Evolutionary conservation across 805 yeast genomes (phyloP), one percentile per base, ranked within the genome.

Genomic region (Wickerhamiella qilinensis): DNA sequence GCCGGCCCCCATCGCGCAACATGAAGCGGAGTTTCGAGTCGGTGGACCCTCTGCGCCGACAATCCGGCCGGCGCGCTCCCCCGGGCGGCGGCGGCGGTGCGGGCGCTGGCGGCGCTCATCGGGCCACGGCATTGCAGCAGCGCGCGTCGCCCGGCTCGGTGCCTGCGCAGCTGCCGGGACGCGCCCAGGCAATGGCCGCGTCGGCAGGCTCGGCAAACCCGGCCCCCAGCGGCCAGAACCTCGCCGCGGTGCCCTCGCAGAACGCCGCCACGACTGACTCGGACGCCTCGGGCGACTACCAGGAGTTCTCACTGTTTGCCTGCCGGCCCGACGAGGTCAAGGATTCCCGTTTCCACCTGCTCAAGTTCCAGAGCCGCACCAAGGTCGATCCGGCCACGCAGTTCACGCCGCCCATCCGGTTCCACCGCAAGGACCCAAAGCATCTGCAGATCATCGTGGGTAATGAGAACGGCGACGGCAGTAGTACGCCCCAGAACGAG

Each of bases 361-460:
- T 86, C 59, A 78, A 78, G 57, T 84, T 88, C 52, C 93, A 79
- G 51, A 67, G 80, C 25, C 73, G 74, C 42, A 69, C 72, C 48
- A 67, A 70, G 33, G 77, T 91, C 27, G 83, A 83, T 45, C 88
- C 91, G 9, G 59, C 64, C 30, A 60, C 63, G 27, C 75, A 75
- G 44, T 91, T 88, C 56, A 76, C 74, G 40, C 70, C 71, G 42
- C 98, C 98, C 0, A 77, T 86, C 16, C 65, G 95, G 49, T 62
- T 88, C 53, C 96, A 86, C 56, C 69, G 97, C 48, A 86, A 88
- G 54, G 97, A 88, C 57, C 95, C 98, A 1, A 73, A 84, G 52
- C 82, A 83, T 54, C 64, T 88, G 53, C 95, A 86, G 55, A 81
- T 81, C 53, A 93, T 84, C 56, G 63, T 84, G 48, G 50, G 44